Evolutionary conservation across 805 yeast genomes (phyloP).

Genomic region (Nakazawaea sp.): DNA sequence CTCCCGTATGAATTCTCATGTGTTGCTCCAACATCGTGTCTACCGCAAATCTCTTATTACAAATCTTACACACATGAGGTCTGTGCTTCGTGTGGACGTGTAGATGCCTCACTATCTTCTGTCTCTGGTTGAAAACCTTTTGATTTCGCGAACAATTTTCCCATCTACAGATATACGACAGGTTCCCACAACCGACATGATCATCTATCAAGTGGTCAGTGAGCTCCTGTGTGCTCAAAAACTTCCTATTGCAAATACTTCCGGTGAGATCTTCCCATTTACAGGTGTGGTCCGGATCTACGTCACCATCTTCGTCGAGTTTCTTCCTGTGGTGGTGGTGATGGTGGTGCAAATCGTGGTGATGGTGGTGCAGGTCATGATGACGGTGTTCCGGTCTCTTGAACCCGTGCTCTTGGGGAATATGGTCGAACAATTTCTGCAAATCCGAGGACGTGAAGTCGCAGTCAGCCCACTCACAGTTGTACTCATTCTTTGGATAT

Average conservation of each 20-base stretch:
- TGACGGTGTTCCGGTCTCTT: slow-evolving; percentile 14
- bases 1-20: slow-evolving; percentile 80
- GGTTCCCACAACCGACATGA: slow-evolving; percentile 73
- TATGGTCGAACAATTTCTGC: slow-evolving; percentile 51
- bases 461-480: slow-evolving; percentile 80
- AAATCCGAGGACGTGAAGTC: slow-evolving; percentile 46
- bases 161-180: slow-evolving; percentile 73
- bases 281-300: slow-evolving; percentile 21
- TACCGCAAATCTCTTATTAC: slow-evolving; percentile 70
- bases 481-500: not conserved
- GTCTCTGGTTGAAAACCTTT: slow-evolving; percentile 70
- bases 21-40: slow-evolving; percentile 78
- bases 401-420: slow-evolving; percentile 39
- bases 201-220: slow-evolving; percentile 61
- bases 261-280: slow-evolving; percentile 30
- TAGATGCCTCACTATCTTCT: slow-evolving; percentile 78
- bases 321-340: too few relatives aligned
- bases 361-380: slow-evolving; percentile 5
- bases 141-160: slow-evolving; percentile 60
- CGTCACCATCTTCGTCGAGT: too few relatives aligned
- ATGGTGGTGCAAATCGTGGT: slow-evolving; percentile 2
- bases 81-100: slow-evolving; percentile 83
- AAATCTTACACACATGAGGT: slow-evolving; percentile 67
- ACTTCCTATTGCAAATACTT: slow-evolving; percentile 40
- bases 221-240: slow-evolving; percentile 49